Evolutionary conservation across 768 basidiomycete genomes (phyloP).

Genomic region (Leccinum longicurvipes): DNA sequence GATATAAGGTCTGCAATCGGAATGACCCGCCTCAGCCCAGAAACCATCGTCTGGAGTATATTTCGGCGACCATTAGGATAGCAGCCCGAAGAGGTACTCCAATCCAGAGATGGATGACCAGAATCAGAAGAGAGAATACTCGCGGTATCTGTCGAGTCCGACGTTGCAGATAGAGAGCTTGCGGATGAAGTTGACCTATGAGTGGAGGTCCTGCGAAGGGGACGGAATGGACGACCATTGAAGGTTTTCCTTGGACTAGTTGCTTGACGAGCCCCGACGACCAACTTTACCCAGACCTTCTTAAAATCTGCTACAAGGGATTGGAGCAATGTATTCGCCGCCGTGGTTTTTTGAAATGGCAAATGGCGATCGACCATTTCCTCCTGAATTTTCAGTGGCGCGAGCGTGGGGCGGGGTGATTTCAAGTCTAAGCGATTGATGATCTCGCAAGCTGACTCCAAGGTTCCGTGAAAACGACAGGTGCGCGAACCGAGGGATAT

Average conservation of each 20-base stretch:
- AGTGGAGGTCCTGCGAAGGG: background rate
- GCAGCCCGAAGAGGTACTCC: slow-evolving; percentile 4
- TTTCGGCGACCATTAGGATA: background rate
- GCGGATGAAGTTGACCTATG: background rate
- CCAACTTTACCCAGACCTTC: slow-evolving; percentile 6
- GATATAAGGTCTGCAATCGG: slow-evolving; percentile 5
- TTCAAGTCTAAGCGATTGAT: slow-evolving; percentile 4
- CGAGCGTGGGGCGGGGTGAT: background rate
- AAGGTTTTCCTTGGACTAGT: background rate
- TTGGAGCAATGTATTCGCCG: slow-evolving; percentile 14
- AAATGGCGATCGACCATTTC: slow-evolving; percentile 17
- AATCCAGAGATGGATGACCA: background rate
- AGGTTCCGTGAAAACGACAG: slow-evolving; percentile 10
- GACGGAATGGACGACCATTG: no score
- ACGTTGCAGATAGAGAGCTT: background rate
- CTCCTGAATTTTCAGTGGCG: slow-evolving; percentile 12
- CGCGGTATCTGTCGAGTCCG: background rate
- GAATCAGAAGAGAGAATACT: background rate
- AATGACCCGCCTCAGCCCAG: slow-evolving; percentile 3
- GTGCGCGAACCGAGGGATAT: slow-evolving; percentile 8
- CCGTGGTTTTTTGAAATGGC: slow-evolving; percentile 9
- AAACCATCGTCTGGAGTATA: background rate
- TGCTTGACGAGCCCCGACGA: background rate
- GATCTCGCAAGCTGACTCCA: slow-evolving; percentile 12
- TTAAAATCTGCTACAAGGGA: slow-evolving; percentile 8